Evolutionary conservation across 192 early-diverging fungal species (phyloP).

Genomic region (Gigaspora rosea): DNA sequence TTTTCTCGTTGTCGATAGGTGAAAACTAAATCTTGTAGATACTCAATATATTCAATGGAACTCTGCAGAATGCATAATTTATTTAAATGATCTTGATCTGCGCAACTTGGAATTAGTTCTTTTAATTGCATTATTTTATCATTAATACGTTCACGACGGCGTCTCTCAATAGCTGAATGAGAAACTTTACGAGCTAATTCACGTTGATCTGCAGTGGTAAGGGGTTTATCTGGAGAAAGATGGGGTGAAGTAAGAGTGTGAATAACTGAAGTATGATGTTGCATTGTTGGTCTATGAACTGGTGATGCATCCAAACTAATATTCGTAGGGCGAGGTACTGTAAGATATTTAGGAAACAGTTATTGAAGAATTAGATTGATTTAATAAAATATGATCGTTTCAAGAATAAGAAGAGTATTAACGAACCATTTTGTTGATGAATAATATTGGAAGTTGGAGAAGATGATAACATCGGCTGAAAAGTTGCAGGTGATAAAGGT

Average conservation of each 20-base stretch:
- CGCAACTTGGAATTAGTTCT: constrained; percentile 69
- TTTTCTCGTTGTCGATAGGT: neutral
- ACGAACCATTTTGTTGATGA: neutral
- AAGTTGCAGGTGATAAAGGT: neutral
- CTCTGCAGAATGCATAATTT: constrained; percentile 71
- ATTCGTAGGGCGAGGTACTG: neutral
- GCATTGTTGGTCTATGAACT: neutral
- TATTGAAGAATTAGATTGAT: neutral
- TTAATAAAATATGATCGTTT: constrained; percentile 16
- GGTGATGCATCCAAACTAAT: too few relatives aligned
- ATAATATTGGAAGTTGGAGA: neutral
- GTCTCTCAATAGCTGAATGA: constrained; percentile 82
- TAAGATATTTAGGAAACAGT: constrained; percentile 14
- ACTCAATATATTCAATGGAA: constrained; percentile 72
- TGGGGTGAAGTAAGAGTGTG: neutral
- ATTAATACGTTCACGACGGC: constrained; percentile 84
- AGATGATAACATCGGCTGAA: neutral
- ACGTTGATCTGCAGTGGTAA: constrained; percentile 38
- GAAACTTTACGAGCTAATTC: constrained; percentile 77
- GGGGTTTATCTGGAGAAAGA: constrained; percentile 8
- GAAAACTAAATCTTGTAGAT: constrained; percentile 43
- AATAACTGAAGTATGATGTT: constrained; percentile 30
- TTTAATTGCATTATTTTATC: constrained; percentile 77
- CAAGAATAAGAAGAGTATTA: neutral
- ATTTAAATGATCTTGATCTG: constrained; percentile 65